phyloP scores from a whole-genome alignment of 805 yeast species.

The Aciculoconidium aculeatum region DNA sequence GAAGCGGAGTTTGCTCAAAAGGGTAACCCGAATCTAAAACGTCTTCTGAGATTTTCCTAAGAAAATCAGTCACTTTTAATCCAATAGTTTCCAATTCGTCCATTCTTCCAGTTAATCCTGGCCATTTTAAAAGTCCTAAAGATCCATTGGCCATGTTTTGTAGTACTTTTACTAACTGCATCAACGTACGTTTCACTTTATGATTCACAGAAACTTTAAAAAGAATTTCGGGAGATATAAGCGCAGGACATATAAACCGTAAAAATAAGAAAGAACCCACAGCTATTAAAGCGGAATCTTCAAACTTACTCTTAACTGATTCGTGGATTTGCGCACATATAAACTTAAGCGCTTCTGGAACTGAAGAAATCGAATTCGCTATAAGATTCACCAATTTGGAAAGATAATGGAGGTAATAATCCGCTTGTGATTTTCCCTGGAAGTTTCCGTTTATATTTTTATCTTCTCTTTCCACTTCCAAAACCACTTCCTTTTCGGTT shows the following conservation, averaged over 20 bases:
- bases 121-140: constrained; percentile 58
- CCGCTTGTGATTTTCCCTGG: constrained; percentile 22
- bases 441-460: too few relatives aligned
- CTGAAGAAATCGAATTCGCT: constrained; percentile 42
- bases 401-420: constrained; percentile 52
- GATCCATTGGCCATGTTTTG: constrained; percentile 88
- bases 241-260: constrained; percentile 80
- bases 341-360: constrained; percentile 69
- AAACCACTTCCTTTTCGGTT: constrained; percentile 40
- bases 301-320: constrained; percentile 54
- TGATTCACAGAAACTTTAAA: constrained; percentile 25
- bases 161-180: constrained; percentile 74
- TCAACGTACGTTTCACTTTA: constrained; percentile 56
- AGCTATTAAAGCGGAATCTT: constrained; percentile 55
- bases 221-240: constrained; percentile 75
- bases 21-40: constrained; percentile 12
- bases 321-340: constrained; percentile 62
- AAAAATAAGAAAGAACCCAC: constrained; percentile 85
- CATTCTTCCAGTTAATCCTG: constrained; percentile 38
- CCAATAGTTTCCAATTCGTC: constrained; percentile 32
- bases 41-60: constrained; percentile 22
- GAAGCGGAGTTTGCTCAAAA: constrained; percentile 13
- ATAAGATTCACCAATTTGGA: constrained; percentile 54
- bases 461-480: constrained; percentile 68
- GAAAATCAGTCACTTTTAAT: constrained; percentile 22